Evolutionary conservation across 2,329 filamentous ascomycete genomes (phyloP).

Genomic region (Aspergillus flavus): DNA sequence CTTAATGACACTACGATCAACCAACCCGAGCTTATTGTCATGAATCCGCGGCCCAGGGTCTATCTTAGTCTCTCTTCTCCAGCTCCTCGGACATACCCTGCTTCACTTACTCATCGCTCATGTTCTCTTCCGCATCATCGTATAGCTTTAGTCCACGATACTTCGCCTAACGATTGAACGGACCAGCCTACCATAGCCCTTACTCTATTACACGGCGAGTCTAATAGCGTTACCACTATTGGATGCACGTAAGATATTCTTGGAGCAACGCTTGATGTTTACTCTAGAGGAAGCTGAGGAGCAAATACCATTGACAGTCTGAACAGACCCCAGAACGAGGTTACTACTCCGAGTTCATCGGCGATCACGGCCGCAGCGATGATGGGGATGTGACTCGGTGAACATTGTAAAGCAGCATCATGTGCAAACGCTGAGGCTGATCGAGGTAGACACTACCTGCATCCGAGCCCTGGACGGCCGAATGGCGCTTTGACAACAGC

Average conservation of each 20-base stretch:
- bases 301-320: conserved; percentile 64
- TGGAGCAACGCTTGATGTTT: conserved; percentile 53
- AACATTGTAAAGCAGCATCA: conserved; percentile 42
- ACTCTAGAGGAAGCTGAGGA: conserved; percentile 60
- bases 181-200: conserved; percentile 63
- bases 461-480: conserved; percentile 58
- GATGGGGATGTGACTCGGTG: conserved; percentile 42
- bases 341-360: conserved; percentile 55
- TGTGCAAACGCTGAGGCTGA: conserved; percentile 25
- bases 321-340: conserved; percentile 57
- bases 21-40: conserved; percentile 29
- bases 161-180: conserved; percentile 57
- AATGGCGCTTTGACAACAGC: not conserved
- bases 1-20: conserved; percentile 44
- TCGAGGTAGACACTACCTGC: conserved; percentile 55
- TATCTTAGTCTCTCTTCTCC: conserved; percentile 53
- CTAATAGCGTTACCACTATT: conserved; percentile 58
- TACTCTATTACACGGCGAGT: conserved; percentile 55
- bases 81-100: conserved; percentile 50
- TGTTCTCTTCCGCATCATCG: conserved; percentile 43
- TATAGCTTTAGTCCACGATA: conserved; percentile 58
- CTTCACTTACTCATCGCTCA: conserved; percentile 45
- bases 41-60: conserved; percentile 46
- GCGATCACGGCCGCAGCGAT: conserved; percentile 58
- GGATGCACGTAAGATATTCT: conserved; percentile 48